Evolutionary conservation across 169 alveolate species (phyloP), one percentile per base, ranked within the genome.

Genomic region (Plasmodium vivax): DNA sequence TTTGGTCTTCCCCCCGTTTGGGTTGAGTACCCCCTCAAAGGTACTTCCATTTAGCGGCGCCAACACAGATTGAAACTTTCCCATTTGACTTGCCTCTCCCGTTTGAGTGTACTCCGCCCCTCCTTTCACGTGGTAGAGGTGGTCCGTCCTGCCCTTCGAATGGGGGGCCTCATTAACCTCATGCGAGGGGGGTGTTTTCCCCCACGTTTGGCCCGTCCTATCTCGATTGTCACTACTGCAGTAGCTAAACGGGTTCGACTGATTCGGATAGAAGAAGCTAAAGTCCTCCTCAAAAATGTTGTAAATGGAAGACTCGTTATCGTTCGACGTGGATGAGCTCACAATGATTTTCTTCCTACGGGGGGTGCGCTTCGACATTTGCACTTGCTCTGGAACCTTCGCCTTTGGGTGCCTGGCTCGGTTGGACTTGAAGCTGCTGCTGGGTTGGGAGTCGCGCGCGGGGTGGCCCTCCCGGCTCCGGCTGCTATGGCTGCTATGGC

Each of bases 231-330:
- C 87, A 34, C 84, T 62, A 74, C 85, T 47, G 19, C 45, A 32
- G 41, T 43, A 85, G 68, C 56, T 47, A 30, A 85, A 85, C 36
- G 54, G 51, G 27, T 85, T 77, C 36, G 71, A 14, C 19, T 85
- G 47, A 80, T 85, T 56, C 1, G 93, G 14, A 51, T 85, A 85
- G 6, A 85, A 74, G 62, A 71, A 85, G 9, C 71, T 19, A 16
- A 85, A 30, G 12, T 85, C 93, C 14, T 85, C 84, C 12, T 85
- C 74, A 27, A 45, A 47, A 2, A 62, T 16, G 62, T 85, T 85
- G 41, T 73, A 85, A 14, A 85, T 73, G 2, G 58, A 14, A 2
- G 93, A 85, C 9, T 85, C 93, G 14, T 68, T 85, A 23, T 68
- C 93, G 30, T 74, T 51, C 0, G 80, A 74, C 12, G 74, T 51